A percentile compares a stretch with the other conserved stretches of the same genome.
Evolutionary conservation across 2,329 filamentous ascomycete genomes (phyloP).

Genomic region (Alternaria hordeiaustralica): DNA sequence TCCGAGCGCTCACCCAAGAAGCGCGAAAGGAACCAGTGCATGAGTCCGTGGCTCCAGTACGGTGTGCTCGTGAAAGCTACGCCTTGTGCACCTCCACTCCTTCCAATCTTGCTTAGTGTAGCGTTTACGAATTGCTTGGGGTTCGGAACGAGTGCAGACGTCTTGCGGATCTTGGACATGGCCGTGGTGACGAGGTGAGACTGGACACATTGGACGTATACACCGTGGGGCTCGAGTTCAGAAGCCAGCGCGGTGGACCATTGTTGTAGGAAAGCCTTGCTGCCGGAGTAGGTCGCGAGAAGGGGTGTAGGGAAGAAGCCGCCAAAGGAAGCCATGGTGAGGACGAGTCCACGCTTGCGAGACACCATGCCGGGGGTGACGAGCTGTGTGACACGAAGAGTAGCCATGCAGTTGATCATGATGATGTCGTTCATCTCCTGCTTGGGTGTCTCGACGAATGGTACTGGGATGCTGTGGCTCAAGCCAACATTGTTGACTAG

Average conservation of each 20-base stretch:
- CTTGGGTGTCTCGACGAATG: conserved; percentile 80
- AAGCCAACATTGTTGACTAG: conserved; percentile 97
- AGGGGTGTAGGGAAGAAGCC: conserved; percentile 91
- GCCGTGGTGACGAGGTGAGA: conserved; percentile 93
- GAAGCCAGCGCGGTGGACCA: conserved; percentile 88
- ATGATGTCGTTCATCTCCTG: conserved; percentile 89
- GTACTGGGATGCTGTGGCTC: conserved; percentile 89
- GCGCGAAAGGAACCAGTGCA: conserved; percentile 79
- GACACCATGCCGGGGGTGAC: conserved; percentile 84
- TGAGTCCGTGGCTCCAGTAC: conserved; percentile 88
- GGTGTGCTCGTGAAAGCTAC: conserved; percentile 87
- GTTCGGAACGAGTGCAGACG: conserved; percentile 78
- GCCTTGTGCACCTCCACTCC: conserved; percentile 76
- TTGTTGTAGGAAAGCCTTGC: conserved; percentile 96
- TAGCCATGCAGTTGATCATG: conserved; percentile 92
- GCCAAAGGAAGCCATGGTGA: conserved; percentile 97
- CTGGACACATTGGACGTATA: conserved; percentile 90
- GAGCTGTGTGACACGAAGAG: conserved; percentile 84
- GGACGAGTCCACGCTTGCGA: conserved; percentile 84
- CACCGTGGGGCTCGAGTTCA: conserved; percentile 79
- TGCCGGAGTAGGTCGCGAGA: conserved; percentile 94
- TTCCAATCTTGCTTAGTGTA: conserved; percentile 79
- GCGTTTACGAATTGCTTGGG: conserved; percentile 82
- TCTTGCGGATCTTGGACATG: conserved; percentile 92
- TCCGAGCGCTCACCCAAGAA: conserved; percentile 65